Conservation (phyloP, 108 stramenopile genomes). For the Bacterosira constricta region DNA sequence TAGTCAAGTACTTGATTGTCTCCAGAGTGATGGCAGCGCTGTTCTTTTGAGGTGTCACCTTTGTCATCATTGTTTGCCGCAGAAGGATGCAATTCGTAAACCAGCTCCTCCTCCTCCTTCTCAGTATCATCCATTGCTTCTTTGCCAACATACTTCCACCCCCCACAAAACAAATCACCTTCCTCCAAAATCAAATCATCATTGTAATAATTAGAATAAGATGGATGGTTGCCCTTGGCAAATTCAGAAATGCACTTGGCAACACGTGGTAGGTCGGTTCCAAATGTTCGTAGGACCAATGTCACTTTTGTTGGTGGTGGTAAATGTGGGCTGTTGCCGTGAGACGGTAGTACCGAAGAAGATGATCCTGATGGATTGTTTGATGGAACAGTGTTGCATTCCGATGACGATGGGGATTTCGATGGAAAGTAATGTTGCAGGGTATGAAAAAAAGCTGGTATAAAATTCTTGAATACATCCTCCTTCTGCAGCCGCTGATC, state of each 20-base stretch:
- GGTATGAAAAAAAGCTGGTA: conserved; percentile 81
- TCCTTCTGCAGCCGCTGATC: background rate
- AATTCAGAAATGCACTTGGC: conserved; percentile 64
- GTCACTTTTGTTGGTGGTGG: conserved; percentile 40
- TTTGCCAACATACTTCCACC: conserved; percentile 34
- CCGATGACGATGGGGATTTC: background rate
- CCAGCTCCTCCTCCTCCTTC: background rate
- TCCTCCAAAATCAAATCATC: conserved; percentile 48
- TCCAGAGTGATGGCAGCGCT: conserved; percentile 52
- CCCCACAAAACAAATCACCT: conserved; percentile 50
- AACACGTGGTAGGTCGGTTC: conserved; percentile 70
- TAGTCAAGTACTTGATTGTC: conserved; percentile 68
- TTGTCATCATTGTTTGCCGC: background rate
- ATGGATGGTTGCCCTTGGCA: conserved; percentile 76
- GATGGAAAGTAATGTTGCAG: conserved; percentile 54
- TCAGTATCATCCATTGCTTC: background rate
- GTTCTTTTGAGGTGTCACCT: conserved; percentile 4
- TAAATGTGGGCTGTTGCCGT: background rate
- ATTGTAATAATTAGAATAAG: conserved; percentile 61
- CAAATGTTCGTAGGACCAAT: conserved; percentile 85
- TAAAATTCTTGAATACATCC: conserved; percentile 42
- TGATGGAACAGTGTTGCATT: too few species aligned
- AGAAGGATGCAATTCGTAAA: conserved; percentile 23
- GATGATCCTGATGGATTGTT: background rate
- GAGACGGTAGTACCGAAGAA: background rate